Evolutionary conservation across 2,329 filamentous ascomycete genomes (phyloP).

Genomic region (Nemania sp.): DNA sequence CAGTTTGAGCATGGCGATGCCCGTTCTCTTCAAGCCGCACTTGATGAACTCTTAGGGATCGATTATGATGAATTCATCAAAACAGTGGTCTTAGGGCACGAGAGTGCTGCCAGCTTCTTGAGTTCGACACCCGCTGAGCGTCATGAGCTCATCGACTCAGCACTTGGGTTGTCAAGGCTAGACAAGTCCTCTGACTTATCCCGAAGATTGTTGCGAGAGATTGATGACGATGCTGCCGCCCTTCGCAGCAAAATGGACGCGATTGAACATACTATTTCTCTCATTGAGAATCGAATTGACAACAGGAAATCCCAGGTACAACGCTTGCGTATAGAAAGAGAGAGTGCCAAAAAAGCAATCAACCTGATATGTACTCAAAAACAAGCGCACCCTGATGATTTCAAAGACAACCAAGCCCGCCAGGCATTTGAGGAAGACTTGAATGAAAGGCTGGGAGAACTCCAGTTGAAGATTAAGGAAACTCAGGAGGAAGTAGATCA

Average conservation of each 20-base stretch:
- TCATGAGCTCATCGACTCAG: conserved; percentile 38
- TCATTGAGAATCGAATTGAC: conserved; percentile 12
- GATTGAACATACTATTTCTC: conserved; percentile 20
- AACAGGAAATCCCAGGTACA: conserved; percentile 4
- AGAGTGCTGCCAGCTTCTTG: conserved; percentile 39
- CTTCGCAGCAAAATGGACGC: conserved; percentile 17
- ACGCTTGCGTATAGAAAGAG: conserved; percentile 11
- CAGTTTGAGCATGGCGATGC: conserved; percentile 35
- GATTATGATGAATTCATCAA: conserved; percentile 40
- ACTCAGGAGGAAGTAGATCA: conserved; percentile 10
- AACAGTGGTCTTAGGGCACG: conserved; percentile 39
- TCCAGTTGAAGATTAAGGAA: conserved; percentile 11
- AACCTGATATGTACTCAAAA: not conserved
- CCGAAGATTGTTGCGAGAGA: conserved; percentile 28
- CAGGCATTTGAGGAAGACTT: conserved; percentile 2
- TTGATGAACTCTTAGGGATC: conserved; percentile 39
- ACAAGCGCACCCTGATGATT: not conserved
- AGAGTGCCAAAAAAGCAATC: conserved; percentile 9
- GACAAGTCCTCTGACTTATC: conserved; percentile 31
- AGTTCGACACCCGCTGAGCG: conserved; percentile 34
- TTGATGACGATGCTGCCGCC: conserved; percentile 28
- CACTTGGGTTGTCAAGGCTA: conserved; percentile 34
- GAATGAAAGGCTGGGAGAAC: not conserved
- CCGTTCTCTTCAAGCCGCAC: conserved; percentile 33
- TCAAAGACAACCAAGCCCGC: not conserved